Evolutionary conservation across 768 basidiomycete genomes (phyloP), one percentile per base, ranked within the genome.

Genomic region (Aureoboletus auriporus): DNA sequence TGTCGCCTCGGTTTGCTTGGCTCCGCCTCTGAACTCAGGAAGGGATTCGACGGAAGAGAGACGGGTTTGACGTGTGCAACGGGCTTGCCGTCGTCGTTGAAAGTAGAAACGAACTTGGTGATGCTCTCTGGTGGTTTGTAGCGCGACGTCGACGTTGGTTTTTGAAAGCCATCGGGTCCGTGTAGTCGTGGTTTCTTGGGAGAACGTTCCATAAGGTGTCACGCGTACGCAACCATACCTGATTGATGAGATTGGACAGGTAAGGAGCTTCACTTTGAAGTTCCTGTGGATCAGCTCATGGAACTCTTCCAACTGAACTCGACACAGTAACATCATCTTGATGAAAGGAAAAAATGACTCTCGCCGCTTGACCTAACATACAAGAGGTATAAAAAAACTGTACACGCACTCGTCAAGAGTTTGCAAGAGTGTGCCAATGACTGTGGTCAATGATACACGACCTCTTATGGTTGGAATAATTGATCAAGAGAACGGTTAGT

Each of bases 261-360:
- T n/a, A n/a, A n/a, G n/a, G n/a, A n/a, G n/a, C n/a, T n/a, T n/a
- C n/a, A n/a, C n/a, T n/a, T n/a, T n/a, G n/a, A n/a, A n/a, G n/a
- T n/a, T n/a, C n/a, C n/a, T 23, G 20, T 23, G 20, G 20, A 23
- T 23, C 20, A 23, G 4, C 4, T 23, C 20, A 23, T 23, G 20
- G 20, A 23, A 2, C 20, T 23, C 20, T 23, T 12, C 30, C n/a
- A n/a, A 11, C 38, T 51, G 20, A 55, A 37, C 35, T 36, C n/a
- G 23, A 33, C 13, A 12, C 49, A 74, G 72, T 7, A 77, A 76
- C 59, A 71, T 88, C 26, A 86, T 87, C 51, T 66, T 85, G 41
- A 82, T 86, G 79, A 84, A 77, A 59, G 69, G 84, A 42, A 87
- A n/a, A n/a, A n/a, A n/a, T n/a, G n/a, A n/a, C n/a, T n/a, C n/a